Percentiles rank a stretch among this genome's conserved stretches.
Evolutionary conservation across 805 yeast genomes (phyloP).

Genomic region (Torulaspora microellipsoides): DNA sequence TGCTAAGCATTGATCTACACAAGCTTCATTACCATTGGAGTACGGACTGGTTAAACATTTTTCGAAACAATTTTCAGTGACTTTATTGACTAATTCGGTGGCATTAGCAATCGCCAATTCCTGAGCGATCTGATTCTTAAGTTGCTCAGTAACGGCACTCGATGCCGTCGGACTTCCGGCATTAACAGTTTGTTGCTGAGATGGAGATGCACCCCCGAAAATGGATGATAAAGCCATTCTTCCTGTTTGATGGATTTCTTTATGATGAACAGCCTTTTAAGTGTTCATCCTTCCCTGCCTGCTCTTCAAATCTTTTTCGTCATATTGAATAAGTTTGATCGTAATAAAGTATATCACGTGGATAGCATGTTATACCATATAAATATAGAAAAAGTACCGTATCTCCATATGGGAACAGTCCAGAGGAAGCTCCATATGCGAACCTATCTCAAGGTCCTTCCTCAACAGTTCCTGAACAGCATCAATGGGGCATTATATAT

Average conservation of each 20-base stretch:
- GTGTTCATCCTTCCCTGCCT: no score
- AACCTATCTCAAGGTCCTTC: no score
- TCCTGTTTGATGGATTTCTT: no score
- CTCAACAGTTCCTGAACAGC: no score
- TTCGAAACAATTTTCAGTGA: conserved; percentile 83
- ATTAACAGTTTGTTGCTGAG: conserved; percentile 21
- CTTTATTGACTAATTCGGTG: conserved; percentile 75
- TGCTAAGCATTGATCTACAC: conserved; percentile 73
- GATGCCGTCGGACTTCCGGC: conserved; percentile 24
- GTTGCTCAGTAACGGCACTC: conserved; percentile 51
- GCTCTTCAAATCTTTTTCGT: neutral
- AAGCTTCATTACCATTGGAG: conserved; percentile 51
- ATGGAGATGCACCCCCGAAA: conserved; percentile 29
- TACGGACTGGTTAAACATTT: conserved; percentile 68
- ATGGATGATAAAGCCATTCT: conserved; percentile 31
- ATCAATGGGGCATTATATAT: no score
- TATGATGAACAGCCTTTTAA: no score
- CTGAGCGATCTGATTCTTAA: conserved; percentile 67
- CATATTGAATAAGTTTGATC: neutral
- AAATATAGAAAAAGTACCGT: no score
- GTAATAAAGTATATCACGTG: no score
- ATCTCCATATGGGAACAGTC: no score
- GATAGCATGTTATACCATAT: no score
- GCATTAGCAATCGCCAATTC: conserved; percentile 93
- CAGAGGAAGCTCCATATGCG: no score